phyloP scores from a whole-genome alignment of 2,329 filamentous ascomycete genomes.

The Penicillium sumatraense region DNA sequence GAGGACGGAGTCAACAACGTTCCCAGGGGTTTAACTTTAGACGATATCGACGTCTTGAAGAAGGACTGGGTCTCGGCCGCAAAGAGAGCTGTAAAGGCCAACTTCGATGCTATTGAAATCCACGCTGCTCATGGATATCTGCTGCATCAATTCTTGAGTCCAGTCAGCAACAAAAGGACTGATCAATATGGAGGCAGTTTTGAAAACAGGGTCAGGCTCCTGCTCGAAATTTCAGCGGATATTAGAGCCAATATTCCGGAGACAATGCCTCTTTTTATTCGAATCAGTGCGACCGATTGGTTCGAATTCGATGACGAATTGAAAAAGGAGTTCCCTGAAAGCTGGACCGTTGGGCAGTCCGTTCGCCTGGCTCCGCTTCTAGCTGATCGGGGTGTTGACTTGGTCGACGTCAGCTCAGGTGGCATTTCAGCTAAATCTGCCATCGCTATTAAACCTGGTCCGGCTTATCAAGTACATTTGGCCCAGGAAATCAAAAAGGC shows the following conservation, averaged over 20 bases:
- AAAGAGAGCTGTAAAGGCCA: conserved; percentile 55
- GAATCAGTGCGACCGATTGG: conserved; percentile 68
- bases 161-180: conserved; percentile 50
- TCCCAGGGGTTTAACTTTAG: conserved; percentile 25
- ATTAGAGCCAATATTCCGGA: conserved; percentile 53
- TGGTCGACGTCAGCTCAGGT: conserved; percentile 10
- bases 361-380: conserved; percentile 2
- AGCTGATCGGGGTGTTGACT: conserved; percentile 15
- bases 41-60: conserved; percentile 47
- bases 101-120: conserved; percentile 56
- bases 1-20: neutral
- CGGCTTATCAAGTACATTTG: conserved; percentile 32
- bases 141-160: conserved; percentile 54
- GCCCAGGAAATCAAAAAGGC: conserved; percentile 24
- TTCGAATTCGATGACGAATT: conserved; percentile 48
- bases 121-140: conserved; percentile 55
- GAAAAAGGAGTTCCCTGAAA: conserved; percentile 21
- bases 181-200: conserved; percentile 56
- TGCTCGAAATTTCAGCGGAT: conserved; percentile 11
- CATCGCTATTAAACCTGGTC: conserved; percentile 21
- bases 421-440: conserved; percentile 5
- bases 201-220: conserved; percentile 37
- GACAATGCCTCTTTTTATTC: conserved; percentile 61
- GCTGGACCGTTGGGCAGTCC: conserved; percentile 22
- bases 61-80: conserved; percentile 48